Base-by-base conservation (phyloP, 495 filamentous ascomycete genomes). In the Penicillium malachiteum region DNA sequence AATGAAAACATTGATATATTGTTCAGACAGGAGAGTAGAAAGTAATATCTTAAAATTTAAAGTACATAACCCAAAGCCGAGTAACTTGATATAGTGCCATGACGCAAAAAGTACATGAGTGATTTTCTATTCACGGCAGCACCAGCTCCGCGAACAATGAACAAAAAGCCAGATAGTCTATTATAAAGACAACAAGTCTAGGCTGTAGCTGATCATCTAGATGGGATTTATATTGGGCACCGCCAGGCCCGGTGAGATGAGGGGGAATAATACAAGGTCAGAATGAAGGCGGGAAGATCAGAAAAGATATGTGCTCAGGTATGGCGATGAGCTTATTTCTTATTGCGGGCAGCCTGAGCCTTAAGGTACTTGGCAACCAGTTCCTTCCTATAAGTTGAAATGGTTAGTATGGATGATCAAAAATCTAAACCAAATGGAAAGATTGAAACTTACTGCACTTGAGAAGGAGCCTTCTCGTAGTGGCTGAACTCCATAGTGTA, bases 401-500 rank as follows among this genome's bases (percentile, higher is more conserved):
- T 41, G 12, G 30, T 63, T 56, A 66, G 60, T 11, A 63, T 41
- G 10, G 7, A 3, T 12, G 8, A 14, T 57, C 50, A 46, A 50
- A 34, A 34, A 42, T 31, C 48, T 10, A 9, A 10, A 2, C 18
- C 5, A 9, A 16, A 16, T 17, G 26, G 38, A n/a, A 35, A 39
- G 44, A 33, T 10, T 55, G 21, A 60, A 63, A 84, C 86, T 67
- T 85, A 90, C 88, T 99, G 95, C 71, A 97, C 67, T 63, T 97
- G 93, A 55, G 85, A 84, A 47, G 92, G 89, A 59, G 93, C 89
- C 50, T 89, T 80, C 52, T 86, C 84, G 69, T 99, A 97, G 75
- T 97, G 92, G 68, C 87, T 90, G 72, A 97, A 99, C 78, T 99
- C 95, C 95, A 99, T 99, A 57, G 81, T 87, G 65, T 96, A 99